Evolutionary conservation across 257 asterid species (phyloP).

Genomic region (Jasminum sambac): DNA sequence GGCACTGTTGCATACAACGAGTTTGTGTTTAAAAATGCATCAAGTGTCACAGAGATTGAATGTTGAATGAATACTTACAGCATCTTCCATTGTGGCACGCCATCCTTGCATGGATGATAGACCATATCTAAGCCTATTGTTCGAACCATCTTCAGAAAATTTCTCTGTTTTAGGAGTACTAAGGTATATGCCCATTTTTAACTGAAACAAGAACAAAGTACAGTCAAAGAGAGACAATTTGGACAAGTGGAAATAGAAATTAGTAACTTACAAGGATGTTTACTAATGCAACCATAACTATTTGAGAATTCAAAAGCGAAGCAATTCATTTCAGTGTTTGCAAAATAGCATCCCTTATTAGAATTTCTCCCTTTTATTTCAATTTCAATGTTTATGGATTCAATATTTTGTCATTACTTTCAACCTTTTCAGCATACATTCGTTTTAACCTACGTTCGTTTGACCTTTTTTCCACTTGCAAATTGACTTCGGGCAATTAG

Average conservation of each 20-base stretch:
- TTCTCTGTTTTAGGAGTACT: constrained; percentile 55
- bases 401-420: neutral
- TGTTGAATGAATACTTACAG: constrained; percentile 33
- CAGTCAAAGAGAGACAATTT: neutral
- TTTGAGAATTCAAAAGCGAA: neutral
- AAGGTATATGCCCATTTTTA: constrained; percentile 50
- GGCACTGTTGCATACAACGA: neutral
- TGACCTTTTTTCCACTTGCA: too few relatives aligned
- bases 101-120: constrained; percentile 60
- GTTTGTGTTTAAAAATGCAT: neutral
- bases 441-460: too few relatives aligned
- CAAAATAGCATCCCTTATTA: neutral
- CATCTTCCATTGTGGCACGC: constrained; percentile 68
- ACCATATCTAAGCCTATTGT: constrained; percentile 40
- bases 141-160: constrained; percentile 48
- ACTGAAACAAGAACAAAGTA: constrained; percentile 24
- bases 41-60: neutral
- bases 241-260: neutral
- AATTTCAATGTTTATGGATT: neutral
- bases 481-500: too few relatives aligned
- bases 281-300: neutral
- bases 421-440: too few relatives aligned
- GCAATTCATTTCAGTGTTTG: neutral
- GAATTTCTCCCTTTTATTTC: neutral
- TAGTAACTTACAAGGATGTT: neutral